Evolutionary conservation across 1,284 basidiomycete genomes (phyloP).

Genomic region (Fomitopsis betulina): DNA sequence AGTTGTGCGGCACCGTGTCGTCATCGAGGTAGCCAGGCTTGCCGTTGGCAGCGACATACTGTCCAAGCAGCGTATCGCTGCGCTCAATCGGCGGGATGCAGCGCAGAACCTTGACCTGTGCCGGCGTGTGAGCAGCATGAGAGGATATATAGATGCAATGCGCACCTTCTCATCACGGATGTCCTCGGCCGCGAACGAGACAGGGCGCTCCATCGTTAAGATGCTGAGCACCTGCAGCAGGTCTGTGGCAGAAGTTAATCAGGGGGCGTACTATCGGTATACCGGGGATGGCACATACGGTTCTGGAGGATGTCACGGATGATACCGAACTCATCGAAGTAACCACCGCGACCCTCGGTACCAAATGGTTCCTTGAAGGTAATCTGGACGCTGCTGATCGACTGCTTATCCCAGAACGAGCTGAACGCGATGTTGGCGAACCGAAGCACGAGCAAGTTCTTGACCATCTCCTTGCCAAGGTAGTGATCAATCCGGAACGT

Average conservation of each 20-base stretch:
- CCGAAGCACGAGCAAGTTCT: conserved; percentile 90
- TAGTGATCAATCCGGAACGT: conserved; percentile 98
- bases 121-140: conserved; percentile 4
- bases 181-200: conserved; percentile 95
- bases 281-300: conserved; percentile 54
- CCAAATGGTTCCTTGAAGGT: conserved; percentile 99
- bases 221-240: conserved; percentile 89
- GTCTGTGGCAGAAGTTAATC: conserved; percentile 46
- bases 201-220: conserved; percentile 93
- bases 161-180: conserved; percentile 93
- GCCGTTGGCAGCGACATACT: conserved; percentile 84
- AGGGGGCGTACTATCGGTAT: background rate
- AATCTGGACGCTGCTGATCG: conserved; percentile 93
- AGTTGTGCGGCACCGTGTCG: conserved; percentile 87
- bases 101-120: conserved; percentile 89
- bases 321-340: conserved; percentile 98
- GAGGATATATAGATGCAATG: conserved; percentile 11
- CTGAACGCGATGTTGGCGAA: conserved; percentile 91
- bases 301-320: conserved; percentile 96
- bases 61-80: conserved; percentile 83
- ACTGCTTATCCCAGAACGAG: conserved; percentile 90
- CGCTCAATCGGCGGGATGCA: conserved; percentile 79
- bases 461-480: conserved; percentile 98
- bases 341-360: conserved; percentile 94
- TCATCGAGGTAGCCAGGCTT: conserved; percentile 98